Evolutionary conservation across 371 early-diverging fungal species (phyloP).

Genomic region (Lichtheimia hyalospora): DNA sequence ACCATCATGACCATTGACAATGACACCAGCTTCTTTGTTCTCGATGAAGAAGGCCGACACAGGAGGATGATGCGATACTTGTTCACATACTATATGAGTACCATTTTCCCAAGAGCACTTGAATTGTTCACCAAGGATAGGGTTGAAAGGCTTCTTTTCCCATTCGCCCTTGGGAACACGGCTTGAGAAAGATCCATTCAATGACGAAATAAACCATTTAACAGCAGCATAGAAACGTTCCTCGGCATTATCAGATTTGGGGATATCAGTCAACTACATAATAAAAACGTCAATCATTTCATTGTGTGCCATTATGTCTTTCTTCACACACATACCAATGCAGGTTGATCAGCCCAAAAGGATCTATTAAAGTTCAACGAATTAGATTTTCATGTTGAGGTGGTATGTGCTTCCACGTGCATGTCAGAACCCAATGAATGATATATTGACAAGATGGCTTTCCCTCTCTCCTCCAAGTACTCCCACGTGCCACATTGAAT

Average conservation of each 20-base stretch:
- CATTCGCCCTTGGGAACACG: constrained; percentile 70
- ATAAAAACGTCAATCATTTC: background rate
- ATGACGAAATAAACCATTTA: constrained; percentile 78
- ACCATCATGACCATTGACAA: constrained; percentile 74
- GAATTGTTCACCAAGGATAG: constrained; percentile 85
- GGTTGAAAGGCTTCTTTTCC: constrained; percentile 88
- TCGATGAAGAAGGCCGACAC: constrained; percentile 71
- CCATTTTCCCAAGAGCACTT: constrained; percentile 70
- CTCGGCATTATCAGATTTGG: constrained; percentile 56
- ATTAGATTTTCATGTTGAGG: no score
- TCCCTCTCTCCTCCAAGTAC: no score
- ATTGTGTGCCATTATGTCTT: background rate
- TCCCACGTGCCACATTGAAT: no score
- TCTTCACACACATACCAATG: constrained; percentile 29
- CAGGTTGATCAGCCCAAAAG: constrained; percentile 50
- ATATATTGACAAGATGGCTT: no score
- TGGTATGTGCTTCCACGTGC: no score
- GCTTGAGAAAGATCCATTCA: constrained; percentile 71
- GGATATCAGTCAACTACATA: constrained; percentile 48
- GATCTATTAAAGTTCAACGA: constrained; percentile 22
- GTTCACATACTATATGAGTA: constrained; percentile 69
- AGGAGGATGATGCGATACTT: constrained; percentile 83
- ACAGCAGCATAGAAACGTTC: constrained; percentile 74
- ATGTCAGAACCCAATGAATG: no score
- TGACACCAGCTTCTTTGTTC: constrained; percentile 69